Evolutionary conservation across 192 early-diverging fungal genomes (phyloP), one percentile per base, ranked within the genome.

Genomic region (Chytriomyces confervae): DNA sequence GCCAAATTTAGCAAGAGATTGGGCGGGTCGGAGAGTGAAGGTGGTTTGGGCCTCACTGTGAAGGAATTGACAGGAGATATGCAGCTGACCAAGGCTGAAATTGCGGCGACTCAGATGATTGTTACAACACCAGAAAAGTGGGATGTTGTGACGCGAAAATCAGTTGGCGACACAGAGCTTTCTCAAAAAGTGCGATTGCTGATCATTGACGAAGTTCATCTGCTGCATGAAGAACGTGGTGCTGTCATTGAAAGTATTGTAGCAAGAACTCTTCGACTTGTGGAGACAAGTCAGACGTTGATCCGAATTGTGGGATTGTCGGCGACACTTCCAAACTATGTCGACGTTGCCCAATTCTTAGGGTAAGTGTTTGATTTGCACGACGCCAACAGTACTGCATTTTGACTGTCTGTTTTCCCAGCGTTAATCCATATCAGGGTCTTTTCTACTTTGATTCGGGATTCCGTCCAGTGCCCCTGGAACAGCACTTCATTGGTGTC

Each of bases 121-220:
- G 97, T 99, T 36, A 98, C 97, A 6, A 99, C 98, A 0, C 98
- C 98, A 0, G 98, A 99, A 81, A 99, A 98, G 69, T 99, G 98
- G 98, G 98, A 99, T 85, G 98, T 98, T 10, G 95, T 99, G 9
- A 99, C 98, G 23, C 91, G 98, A 72, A 99, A 99, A 81, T 88
- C 91, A 50, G 93, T 91, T 18, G 97, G 98, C 24, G 98, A 99
- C 86, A 93, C 91, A 11, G 96, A 98, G 75, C 88, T 99, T 9
- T 90, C 90, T 5, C 86, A 95, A 78, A 96, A 95, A 86, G 96
- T 99, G 9, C 89, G 90, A 45, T 86, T 99, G 63, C 85, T 99
- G 51, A 98, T 99, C 69, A 93, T 98, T 74, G 97, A 99, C 84
- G 97, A 99, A 84, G 95, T 99, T 23, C 97, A 99, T 80, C 79